phyloP scores from a whole-genome alignment of 441 rosid genomes.

The Breynia disticha region DNA sequence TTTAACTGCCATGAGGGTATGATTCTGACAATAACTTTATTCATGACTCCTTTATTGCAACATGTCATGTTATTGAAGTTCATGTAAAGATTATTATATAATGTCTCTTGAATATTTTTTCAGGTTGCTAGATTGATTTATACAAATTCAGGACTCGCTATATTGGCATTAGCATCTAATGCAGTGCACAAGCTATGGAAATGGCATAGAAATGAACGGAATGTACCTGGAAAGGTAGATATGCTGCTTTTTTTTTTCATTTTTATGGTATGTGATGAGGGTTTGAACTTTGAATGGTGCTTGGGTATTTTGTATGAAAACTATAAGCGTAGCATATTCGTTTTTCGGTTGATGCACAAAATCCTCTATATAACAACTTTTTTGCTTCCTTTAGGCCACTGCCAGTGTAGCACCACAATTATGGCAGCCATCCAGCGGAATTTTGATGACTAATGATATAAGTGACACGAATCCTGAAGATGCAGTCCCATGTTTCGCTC shows the following conservation, averaged over 20 bases:
- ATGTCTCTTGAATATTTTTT: conserved; percentile 12
- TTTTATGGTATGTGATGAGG: neutral
- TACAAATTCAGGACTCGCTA: conserved; percentile 60
- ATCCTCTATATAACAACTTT: conserved; percentile 7
- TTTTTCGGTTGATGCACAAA: conserved; percentile 6
- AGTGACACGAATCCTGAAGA: conserved; percentile 62
- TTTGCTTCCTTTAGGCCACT: conserved; percentile 41
- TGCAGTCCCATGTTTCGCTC: conserved; percentile 78
- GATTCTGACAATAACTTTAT: neutral
- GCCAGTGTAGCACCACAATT: conserved; percentile 48
- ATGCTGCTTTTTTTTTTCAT: neutral
- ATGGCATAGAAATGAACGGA: conserved; percentile 65
- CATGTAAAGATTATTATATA: neutral
- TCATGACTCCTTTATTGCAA: neutral
- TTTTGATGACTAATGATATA: conserved; percentile 60
- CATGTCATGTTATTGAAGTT: conserved; percentile 7
- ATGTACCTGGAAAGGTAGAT: conserved; percentile 39
- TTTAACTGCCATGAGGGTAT: conserved; percentile 58
- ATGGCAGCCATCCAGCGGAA: conserved; percentile 78
- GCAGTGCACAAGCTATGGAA: conserved; percentile 88
- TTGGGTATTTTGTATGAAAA: neutral
- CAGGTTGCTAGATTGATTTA: conserved; percentile 73
- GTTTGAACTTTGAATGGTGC: neutral
- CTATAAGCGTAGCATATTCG: neutral
- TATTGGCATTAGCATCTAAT: conserved; percentile 70